A percentile compares a stretch with the other conserved stretches of the same genome.
phyloP scores from a whole-genome alignment of 2,329 filamentous ascomycete genomes.

The Colletotrichum simmondsii region DNA sequence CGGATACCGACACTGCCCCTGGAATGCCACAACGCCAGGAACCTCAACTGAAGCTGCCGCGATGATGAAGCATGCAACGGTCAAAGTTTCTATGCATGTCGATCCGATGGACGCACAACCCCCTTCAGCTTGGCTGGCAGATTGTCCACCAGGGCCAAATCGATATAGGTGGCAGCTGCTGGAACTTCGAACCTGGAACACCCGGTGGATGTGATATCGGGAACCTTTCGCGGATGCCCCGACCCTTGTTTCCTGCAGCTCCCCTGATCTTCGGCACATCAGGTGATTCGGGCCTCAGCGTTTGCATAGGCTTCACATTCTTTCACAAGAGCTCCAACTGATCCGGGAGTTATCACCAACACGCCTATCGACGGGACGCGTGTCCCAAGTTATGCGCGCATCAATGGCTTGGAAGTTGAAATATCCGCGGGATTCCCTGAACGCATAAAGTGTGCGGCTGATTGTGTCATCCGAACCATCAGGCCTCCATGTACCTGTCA shows the following conservation, averaged over 20 bases:
- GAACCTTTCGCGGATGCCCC: slow-evolving; percentile 12
- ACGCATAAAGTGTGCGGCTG: background rate
- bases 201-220: slow-evolving; percentile 13
- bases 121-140: background rate
- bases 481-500: background rate
- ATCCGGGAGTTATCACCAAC: background rate
- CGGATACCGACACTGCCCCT: background rate
- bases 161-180: background rate
- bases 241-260: slow-evolving; percentile 30
- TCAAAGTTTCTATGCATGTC: background rate
- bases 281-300: background rate
- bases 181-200: slow-evolving; percentile 1
- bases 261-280: slow-evolving; percentile 17
- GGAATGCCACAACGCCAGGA: background rate
- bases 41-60: background rate
- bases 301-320: background rate
- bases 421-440: background rate
- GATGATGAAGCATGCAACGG: background rate
- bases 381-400: background rate
- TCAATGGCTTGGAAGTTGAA: background rate
- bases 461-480: background rate
- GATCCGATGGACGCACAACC: background rate
- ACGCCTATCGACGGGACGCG: background rate
- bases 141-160: background rate
- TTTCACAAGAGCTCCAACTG: background rate